These are phyloP conservation scores for Coemansia reversa DNA, from an alignment of 192 early-diverging fungal species.

Conservation along the genomic window DNA sequence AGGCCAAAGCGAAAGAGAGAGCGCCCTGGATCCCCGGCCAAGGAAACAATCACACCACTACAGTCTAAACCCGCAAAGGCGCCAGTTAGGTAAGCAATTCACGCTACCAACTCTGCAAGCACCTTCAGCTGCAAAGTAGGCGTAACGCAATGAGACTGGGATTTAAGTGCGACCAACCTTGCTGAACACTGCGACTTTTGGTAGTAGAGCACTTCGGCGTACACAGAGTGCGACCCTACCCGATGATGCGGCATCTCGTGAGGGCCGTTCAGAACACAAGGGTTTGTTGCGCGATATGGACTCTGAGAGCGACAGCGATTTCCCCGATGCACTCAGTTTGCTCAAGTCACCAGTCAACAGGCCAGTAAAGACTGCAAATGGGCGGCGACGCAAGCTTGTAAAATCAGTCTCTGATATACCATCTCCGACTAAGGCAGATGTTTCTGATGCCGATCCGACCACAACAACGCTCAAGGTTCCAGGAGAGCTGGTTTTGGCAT, in stretches of 20 bases:
- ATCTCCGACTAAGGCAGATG: constrained; percentile 10
- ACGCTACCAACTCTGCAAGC: too few species aligned
- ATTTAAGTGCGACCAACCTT: too few species aligned
- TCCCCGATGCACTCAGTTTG: constrained; percentile 43
- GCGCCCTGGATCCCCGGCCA: background rate
- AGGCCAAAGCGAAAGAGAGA: background rate
- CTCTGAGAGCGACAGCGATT: constrained; percentile 44
- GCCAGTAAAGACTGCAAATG: background rate
- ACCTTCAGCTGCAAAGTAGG: too few species aligned
- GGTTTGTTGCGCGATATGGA: background rate
- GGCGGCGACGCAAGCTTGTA: constrained; percentile 3
- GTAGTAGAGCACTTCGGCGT: constrained; percentile 18
- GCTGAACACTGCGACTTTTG: background rate
- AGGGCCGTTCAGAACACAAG: background rate
- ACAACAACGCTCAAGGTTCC: constrained; percentile 27
- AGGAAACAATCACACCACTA: background rate
- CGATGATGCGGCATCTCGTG: background rate
- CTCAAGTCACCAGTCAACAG: constrained; percentile 15
- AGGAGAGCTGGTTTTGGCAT: constrained; percentile 45
- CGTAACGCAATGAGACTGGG: too few species aligned
- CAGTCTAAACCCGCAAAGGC: background rate
- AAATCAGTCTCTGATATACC: constrained; percentile 35
- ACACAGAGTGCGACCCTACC: constrained; percentile 28
- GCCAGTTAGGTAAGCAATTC: too few species aligned
- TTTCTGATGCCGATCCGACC: constrained; percentile 11